Percentiles rank a stretch among this genome's conserved stretches.
Conservation (phyloP, 2,329 filamentous ascomycete species). For the Plectosphaerella plurivora region DNA sequence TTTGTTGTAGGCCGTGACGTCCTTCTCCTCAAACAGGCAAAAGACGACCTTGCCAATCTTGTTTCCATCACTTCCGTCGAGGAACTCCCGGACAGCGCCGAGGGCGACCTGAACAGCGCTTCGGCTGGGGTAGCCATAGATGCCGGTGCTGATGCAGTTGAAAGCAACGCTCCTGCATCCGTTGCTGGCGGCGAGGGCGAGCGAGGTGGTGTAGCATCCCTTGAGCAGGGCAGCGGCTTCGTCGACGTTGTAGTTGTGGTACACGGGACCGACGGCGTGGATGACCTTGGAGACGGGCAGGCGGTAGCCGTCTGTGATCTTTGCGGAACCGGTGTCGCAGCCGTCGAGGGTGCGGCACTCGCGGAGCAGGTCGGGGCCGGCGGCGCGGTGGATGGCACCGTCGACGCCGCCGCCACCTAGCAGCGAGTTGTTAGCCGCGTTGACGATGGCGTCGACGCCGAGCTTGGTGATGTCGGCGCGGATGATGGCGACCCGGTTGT, state of each 20-base stretch:
- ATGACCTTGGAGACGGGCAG: constrained; percentile 78
- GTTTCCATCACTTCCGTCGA: constrained; percentile 39
- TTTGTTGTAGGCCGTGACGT: constrained; percentile 67
- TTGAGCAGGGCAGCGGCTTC: constrained; percentile 44
- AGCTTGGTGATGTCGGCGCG: constrained; percentile 80
- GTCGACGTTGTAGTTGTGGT: constrained; percentile 37
- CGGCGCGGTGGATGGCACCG: constrained; percentile 79
- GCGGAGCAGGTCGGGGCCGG: constrained; percentile 61
- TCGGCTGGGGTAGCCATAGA: constrained; percentile 79
- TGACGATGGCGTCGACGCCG: constrained; percentile 78
- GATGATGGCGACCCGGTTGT: constrained; percentile 66
- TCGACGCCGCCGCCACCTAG: constrained; percentile 89
- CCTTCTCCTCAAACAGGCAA: constrained; percentile 76
- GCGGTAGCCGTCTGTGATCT: constrained; percentile 74
- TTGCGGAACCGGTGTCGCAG: constrained; percentile 73
- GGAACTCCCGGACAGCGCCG: constrained; percentile 49
- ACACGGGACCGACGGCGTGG: constrained; percentile 86
- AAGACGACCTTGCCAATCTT: constrained; percentile 74
- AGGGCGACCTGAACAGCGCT: constrained; percentile 72
- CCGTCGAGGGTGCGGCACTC: constrained; percentile 72
- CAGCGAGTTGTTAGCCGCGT: constrained; percentile 78
- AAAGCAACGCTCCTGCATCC: constrained; percentile 74
- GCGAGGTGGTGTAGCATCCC: constrained; percentile 64
- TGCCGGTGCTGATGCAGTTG: constrained; percentile 77
- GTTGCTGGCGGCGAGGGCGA: constrained; percentile 67